These are phyloP conservation scores for Cercospora sojina DNA, from an alignment of 2,329 filamentous ascomycete genomes.

Conservation along the genomic window DNA sequence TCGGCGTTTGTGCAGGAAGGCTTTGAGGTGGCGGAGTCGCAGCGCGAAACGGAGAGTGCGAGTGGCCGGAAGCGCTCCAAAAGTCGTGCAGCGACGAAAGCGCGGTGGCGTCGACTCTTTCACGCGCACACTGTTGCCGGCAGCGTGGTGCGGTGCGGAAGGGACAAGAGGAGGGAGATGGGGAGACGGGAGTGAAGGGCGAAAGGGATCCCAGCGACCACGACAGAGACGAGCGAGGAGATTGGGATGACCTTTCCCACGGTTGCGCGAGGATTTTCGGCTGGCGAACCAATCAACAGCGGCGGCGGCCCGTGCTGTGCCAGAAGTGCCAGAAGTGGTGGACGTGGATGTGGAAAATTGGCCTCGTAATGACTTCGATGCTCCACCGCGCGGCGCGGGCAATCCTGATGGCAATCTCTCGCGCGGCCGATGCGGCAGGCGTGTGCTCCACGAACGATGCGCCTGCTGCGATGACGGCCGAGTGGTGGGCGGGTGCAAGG, in stretches of 20 bases:
- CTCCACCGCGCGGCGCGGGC: not conserved
- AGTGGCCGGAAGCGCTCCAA: not conserved
- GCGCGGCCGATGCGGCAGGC: not conserved
- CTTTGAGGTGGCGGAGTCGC: constrained; percentile 22
- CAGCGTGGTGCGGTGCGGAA: constrained; percentile 10
- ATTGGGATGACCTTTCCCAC: not conserved
- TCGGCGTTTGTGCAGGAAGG: constrained; percentile 1
- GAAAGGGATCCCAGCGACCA: not conserved
- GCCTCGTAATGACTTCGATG: not conserved
- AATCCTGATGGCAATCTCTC: not conserved
- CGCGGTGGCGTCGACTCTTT: constrained; percentile 1
- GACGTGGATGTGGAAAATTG: not conserved
- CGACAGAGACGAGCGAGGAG: constrained; percentile 7
- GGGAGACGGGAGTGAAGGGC: constrained; percentile 1
- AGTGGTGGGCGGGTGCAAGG: not conserved
- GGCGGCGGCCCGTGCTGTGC: not conserved
- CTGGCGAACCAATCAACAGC: not conserved
- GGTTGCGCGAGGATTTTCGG: not conserved
- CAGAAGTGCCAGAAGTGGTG: not conserved
- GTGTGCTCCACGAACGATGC: not conserved
- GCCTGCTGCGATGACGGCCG: not conserved
- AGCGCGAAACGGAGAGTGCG: not conserved
- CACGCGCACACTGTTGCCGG: constrained; percentile 20
- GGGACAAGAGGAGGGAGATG: constrained; percentile 1
- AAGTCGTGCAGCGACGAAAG: not conserved